Conservation (phyloP, 2,329 filamentous ascomycete species). For the Aspergillus sp. region DNA sequence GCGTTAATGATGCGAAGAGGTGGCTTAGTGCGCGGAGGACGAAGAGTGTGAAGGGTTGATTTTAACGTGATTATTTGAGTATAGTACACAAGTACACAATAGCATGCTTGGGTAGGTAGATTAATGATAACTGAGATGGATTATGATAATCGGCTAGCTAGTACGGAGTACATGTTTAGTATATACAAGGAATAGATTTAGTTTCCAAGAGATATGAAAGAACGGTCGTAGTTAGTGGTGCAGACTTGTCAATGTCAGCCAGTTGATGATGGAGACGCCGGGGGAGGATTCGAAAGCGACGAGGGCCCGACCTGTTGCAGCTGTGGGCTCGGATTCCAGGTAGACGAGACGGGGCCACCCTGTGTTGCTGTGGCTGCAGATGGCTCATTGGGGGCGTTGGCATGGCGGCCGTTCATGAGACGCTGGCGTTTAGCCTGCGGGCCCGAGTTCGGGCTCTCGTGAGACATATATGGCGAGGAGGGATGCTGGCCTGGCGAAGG, state of each 20-base stretch:
- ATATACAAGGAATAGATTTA: neutral
- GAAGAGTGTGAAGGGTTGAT: slow-evolving; percentile 6
- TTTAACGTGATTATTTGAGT: neutral
- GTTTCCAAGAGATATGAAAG: neutral
- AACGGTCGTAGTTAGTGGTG: neutral
- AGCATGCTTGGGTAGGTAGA: too few relatives aligned
- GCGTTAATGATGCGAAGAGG: slow-evolving; percentile 29
- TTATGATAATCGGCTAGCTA: neutral
- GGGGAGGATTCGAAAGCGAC: slow-evolving; percentile 24
- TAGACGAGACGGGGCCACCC: slow-evolving; percentile 2
- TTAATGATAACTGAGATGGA: neutral
- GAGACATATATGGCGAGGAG: slow-evolving; percentile 30
- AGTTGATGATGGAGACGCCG: slow-evolving; percentile 24
- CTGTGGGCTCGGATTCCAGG: neutral
- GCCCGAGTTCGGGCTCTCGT: slow-evolving; percentile 22
- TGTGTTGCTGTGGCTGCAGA: slow-evolving; percentile 7
- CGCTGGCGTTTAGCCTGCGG: slow-evolving; percentile 36
- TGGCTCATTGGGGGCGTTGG: neutral
- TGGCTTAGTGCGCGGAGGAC: slow-evolving; percentile 34
- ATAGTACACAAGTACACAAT: neutral
- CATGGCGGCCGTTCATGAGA: slow-evolving; percentile 34
- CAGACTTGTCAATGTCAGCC: neutral
- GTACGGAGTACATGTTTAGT: neutral
- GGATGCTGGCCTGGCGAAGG: slow-evolving; percentile 25
- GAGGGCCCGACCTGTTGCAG: slow-evolving; percentile 18